Evolutionary conservation across 495 filamentous ascomycete genomes (phyloP).

Genomic region (Penicillium mononematosum): DNA sequence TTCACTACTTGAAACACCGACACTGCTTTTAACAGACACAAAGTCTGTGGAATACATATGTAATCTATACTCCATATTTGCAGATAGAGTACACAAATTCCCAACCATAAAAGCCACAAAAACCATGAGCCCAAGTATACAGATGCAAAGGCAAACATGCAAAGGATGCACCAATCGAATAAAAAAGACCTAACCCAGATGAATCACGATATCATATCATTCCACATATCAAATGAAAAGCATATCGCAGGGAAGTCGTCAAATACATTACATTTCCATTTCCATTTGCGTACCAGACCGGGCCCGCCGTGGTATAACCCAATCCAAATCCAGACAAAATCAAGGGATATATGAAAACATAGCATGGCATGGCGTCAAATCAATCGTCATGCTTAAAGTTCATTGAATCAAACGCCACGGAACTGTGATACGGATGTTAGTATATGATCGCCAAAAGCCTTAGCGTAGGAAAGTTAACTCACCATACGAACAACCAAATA

Average conservation of each 20-base stretch:
- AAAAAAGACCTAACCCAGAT: background rate
- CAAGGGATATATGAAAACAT: slow-evolving; percentile 26
- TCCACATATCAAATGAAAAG: slow-evolving; percentile 8
- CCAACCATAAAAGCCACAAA: background rate
- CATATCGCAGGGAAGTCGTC: slow-evolving; percentile 18
- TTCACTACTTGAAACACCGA: background rate
- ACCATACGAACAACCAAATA: slow-evolving; percentile 90
- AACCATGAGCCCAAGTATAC: background rate
- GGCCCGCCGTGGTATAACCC: slow-evolving; percentile 32
- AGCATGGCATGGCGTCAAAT: slow-evolving; percentile 23
- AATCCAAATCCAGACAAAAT: slow-evolving; percentile 17
- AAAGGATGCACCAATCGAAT: background rate
- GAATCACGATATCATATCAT: slow-evolving; percentile 13
- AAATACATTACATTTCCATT: slow-evolving; percentile 21
- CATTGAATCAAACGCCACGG: slow-evolving; percentile 46
- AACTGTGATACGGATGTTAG: slow-evolving; percentile 38
- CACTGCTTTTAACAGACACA: background rate
- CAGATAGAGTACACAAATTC: slow-evolving; percentile 18
- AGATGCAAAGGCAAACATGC: slow-evolving; percentile 1
- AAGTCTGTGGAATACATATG: background rate
- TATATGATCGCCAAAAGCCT: background rate
- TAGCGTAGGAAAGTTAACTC: slow-evolving; percentile 5
- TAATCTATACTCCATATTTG: slow-evolving; percentile 19
- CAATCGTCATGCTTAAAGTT: slow-evolving; percentile 15
- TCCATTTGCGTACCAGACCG: slow-evolving; percentile 29